Percentiles rank a stretch among this genome's conserved stretches.
Evolutionary conservation across 2,329 filamentous ascomycete species (phyloP).

Genomic region (Alternaria arbusti): DNA sequence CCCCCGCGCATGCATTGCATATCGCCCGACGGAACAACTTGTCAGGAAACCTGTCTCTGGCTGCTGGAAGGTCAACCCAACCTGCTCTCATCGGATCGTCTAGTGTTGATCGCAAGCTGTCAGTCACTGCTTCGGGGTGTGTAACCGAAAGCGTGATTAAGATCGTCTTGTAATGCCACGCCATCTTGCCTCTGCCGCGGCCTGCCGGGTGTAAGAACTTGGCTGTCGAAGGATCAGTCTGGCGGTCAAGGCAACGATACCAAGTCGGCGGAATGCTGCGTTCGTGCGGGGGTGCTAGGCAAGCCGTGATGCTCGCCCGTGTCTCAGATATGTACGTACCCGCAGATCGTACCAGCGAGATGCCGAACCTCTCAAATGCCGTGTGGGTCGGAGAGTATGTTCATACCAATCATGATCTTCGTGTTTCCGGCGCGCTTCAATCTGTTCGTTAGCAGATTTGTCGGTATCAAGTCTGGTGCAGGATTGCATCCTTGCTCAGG

Average conservation of each 20-base stretch:
- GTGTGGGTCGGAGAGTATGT: background rate
- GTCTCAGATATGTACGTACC: slow-evolving; percentile 2
- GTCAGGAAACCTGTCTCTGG: background rate
- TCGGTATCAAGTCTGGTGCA: background rate
- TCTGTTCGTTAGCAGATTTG: background rate
- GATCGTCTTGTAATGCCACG: background rate
- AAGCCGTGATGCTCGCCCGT: background rate
- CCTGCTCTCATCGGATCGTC: background rate
- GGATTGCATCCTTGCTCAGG: background rate
- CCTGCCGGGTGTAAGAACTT: background rate
- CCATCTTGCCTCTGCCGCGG: background rate
- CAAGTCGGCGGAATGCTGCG: background rate
- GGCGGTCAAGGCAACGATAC: slow-evolving; percentile 1
- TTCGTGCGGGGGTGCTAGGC: background rate
- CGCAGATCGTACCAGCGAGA: slow-evolving; percentile 1
- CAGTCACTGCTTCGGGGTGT: background rate
- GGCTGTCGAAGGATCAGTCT: background rate
- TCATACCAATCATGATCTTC: background rate
- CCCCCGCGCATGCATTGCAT: background rate
- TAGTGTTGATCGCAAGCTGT: background rate
- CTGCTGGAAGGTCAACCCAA: background rate
- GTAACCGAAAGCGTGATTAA: background rate
- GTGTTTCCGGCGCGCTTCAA: background rate
- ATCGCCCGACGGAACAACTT: background rate
- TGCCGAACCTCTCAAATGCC: background rate